These are phyloP conservation scores for Dentiscutata heterogama DNA, from an alignment of 371 early-diverging fungal species.

Conservation along the genomic window DNA sequence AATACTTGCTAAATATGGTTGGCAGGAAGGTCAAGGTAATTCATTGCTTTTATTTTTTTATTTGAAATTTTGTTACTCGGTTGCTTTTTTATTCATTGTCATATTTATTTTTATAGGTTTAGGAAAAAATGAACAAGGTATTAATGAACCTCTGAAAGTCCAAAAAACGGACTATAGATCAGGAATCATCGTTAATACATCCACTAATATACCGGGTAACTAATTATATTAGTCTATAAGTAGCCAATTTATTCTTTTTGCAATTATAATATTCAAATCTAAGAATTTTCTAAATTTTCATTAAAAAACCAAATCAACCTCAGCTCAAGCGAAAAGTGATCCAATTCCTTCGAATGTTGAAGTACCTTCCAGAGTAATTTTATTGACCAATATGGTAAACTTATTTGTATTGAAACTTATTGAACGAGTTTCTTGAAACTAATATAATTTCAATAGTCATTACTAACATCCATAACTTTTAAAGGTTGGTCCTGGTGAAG, in stretches of 20 bases:
- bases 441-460: neutral
- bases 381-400: constrained; percentile 68
- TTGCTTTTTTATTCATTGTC: neutral
- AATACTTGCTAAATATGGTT: constrained; percentile 55
- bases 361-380: constrained; percentile 56
- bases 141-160: constrained; percentile 53
- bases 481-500: constrained; percentile 74
- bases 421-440: neutral
- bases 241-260: neutral
- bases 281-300: no score
- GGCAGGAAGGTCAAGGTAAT: constrained; percentile 59
- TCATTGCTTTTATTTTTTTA: neutral
- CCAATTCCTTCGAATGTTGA: constrained; percentile 28
- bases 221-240: neutral
- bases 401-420: neutral
- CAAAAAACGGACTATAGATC: constrained; percentile 52
- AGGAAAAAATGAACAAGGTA: constrained; percentile 56
- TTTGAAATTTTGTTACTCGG: neutral
- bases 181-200: constrained; percentile 52
- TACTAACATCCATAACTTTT: constrained; percentile 8
- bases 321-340: neutral
- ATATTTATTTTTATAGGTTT: constrained; percentile 47
- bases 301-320: neutral
- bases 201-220: neutral
- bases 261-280: neutral